Conservation (phyloP, 805 yeast species). For the Pichia ethanolica region DNA sequence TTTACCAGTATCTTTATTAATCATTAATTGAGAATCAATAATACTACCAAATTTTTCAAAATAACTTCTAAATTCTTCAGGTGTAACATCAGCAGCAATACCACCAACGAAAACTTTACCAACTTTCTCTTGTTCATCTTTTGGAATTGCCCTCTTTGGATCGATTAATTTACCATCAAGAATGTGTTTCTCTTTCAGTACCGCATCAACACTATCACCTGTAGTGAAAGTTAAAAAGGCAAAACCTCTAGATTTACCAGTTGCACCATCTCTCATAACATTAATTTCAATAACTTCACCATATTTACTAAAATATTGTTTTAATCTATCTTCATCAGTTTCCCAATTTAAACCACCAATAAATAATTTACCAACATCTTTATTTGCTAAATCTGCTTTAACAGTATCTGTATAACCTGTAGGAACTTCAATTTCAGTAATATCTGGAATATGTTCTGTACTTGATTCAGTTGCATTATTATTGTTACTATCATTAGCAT, state of each 20-base stretch:
- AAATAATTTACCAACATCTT: constrained; percentile 87
- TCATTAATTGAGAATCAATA: constrained; percentile 93
- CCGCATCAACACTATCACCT: constrained; percentile 78
- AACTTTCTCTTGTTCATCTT: constrained; percentile 93
- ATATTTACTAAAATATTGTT: constrained; percentile 73
- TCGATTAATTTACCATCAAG: constrained; percentile 94
- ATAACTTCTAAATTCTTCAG: constrained; percentile 78
- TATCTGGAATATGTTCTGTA: constrained; percentile 8
- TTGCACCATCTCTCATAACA: constrained; percentile 82
- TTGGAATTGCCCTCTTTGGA: constrained; percentile 95
- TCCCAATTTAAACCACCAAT: constrained; percentile 98
- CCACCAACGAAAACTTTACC: constrained; percentile 98
- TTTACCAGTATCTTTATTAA: constrained; percentile 94
- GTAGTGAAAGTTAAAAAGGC: constrained; percentile 86
- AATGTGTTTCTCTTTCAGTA: constrained; percentile 76
- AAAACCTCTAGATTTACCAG: constrained; percentile 91
- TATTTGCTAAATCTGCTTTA: constrained; percentile 43
- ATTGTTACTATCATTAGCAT: too few species aligned
- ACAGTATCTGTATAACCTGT: constrained; percentile 22
- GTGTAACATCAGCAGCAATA: constrained; percentile 87
- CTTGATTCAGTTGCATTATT: neutral
- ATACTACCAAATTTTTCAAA: constrained; percentile 85
- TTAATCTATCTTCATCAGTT: constrained; percentile 82
- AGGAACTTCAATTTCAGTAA: constrained; percentile 10
- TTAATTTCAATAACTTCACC: constrained; percentile 86